Percentiles rank a stretch among this genome's conserved stretches.
These are phyloP conservation scores for Davidsoniella eucalypti DNA, from an alignment of 2,329 filamentous ascomycete genomes.

Conservation along the genomic window DNA sequence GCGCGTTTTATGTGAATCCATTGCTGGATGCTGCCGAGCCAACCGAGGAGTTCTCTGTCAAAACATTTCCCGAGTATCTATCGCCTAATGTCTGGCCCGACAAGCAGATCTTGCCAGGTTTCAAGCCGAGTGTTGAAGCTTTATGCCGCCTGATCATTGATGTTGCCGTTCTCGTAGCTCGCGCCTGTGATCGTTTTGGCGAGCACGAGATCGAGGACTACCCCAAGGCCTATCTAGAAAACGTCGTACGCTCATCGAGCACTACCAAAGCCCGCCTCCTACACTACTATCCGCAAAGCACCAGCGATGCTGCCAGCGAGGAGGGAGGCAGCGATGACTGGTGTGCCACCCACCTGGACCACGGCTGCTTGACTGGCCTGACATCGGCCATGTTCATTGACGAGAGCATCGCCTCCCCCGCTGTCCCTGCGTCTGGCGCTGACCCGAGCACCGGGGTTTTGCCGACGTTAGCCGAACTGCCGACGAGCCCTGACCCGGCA, in stretches of 20 bases:
- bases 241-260: slow-evolving; percentile 67
- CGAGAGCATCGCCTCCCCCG: slow-evolving; percentile 35
- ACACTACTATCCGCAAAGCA: slow-evolving; percentile 69
- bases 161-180: slow-evolving; percentile 70
- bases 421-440: slow-evolving; percentile 19
- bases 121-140: slow-evolving; percentile 53
- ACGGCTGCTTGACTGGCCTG: slow-evolving; percentile 83
- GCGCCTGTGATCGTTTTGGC: slow-evolving; percentile 80
- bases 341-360: slow-evolving; percentile 83
- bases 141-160: slow-evolving; percentile 80
- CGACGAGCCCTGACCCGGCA: slow-evolving; percentile 60
- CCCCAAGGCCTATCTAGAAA: slow-evolving; percentile 62
- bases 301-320: slow-evolving; percentile 20
- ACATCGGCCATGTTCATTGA: slow-evolving; percentile 96
- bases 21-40: slow-evolving; percentile 45
- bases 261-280: slow-evolving; percentile 83
- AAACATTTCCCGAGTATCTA: slow-evolving; percentile 72
- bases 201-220: slow-evolving; percentile 64
- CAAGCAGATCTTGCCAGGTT: slow-evolving; percentile 53
- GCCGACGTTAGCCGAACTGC: slow-evolving; percentile 50
- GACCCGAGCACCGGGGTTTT: slow-evolving; percentile 19
- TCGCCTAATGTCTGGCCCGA: slow-evolving; percentile 79
- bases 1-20: slow-evolving; percentile 56
- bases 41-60: slow-evolving; percentile 36
- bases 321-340: slow-evolving; percentile 60